phyloP scores from a whole-genome alignment of 2,329 filamentous ascomycete species.

The Pseudogymnoascus sp. region DNA sequence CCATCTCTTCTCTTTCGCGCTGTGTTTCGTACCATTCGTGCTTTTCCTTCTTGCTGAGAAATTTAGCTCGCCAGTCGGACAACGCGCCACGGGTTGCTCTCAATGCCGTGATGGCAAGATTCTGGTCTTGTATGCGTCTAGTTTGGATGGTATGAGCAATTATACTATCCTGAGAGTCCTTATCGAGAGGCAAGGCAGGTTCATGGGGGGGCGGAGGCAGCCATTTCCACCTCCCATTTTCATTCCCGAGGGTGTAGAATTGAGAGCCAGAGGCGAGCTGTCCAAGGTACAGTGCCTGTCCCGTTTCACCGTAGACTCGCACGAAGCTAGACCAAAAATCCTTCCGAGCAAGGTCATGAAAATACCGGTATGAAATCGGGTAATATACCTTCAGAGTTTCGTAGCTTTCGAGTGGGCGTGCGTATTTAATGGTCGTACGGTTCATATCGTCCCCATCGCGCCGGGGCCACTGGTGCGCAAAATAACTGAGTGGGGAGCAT shows the following conservation, averaged over 20 bases:
- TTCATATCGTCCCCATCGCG: background rate
- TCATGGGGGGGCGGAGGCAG: background rate
- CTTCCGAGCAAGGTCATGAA: background rate
- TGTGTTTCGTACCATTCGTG: background rate
- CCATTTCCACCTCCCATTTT: background rate
- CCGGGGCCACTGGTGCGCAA: background rate
- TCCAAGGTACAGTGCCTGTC: background rate
- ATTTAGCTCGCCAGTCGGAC: background rate
- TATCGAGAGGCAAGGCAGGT: background rate
- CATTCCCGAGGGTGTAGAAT: background rate
- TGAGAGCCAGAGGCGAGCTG: background rate
- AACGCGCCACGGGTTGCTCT: background rate
- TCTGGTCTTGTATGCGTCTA: background rate
- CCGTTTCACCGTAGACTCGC: background rate
- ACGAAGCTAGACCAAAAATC: slow-evolving; percentile 2
- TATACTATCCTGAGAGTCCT: background rate
- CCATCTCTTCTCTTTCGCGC: background rate
- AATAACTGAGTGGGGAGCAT: background rate
- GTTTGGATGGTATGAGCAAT: background rate
- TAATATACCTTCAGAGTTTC: background rate
- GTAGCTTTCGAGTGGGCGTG: background rate
- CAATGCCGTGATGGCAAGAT: background rate
- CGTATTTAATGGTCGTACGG: background rate
- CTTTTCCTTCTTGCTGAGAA: slow-evolving; percentile 3
- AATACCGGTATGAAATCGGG: background rate